Evolutionary conservation across 108 stramenopile genomes (phyloP).

Genomic region (Cyclotella choctawhatcheeana): DNA sequence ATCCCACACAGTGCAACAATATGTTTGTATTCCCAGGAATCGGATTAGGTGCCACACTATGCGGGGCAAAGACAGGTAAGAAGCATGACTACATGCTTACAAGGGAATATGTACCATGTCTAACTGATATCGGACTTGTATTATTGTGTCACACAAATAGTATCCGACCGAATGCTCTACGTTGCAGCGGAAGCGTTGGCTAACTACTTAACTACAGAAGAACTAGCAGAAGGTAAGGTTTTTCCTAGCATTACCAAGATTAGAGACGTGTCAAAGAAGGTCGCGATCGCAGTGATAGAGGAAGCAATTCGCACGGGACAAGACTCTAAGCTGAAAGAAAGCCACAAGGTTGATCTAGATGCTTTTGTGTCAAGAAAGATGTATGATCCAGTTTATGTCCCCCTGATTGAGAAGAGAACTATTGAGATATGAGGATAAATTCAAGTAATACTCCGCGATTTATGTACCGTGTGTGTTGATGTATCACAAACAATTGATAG

Average conservation of each 20-base stretch:
- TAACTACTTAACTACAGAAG: slow-evolving; percentile 80
- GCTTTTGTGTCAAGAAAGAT: slow-evolving; percentile 76
- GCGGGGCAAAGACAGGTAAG: slow-evolving; percentile 79
- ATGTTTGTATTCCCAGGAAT: slow-evolving; percentile 67
- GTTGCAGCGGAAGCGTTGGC: slow-evolving; percentile 89
- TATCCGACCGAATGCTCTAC: slow-evolving; percentile 92
- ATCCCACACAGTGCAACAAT: slow-evolving; percentile 95
- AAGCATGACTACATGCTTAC: no score
- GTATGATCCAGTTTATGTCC: slow-evolving; percentile 90
- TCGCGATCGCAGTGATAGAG: slow-evolving; percentile 90
- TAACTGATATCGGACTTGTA: no score
- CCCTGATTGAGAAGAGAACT: slow-evolving; percentile 78
- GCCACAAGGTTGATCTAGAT: slow-evolving; percentile 67
- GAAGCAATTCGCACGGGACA: slow-evolving; percentile 82
- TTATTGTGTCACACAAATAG: no score
- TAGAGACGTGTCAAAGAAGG: slow-evolving; percentile 83
- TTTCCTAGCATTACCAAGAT: slow-evolving; percentile 89
- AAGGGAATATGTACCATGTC: no score
- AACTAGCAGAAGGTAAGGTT: slow-evolving; percentile 79
- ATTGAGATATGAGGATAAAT: slow-evolving; percentile 13
- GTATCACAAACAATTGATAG: no score
- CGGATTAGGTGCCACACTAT: slow-evolving; percentile 88
- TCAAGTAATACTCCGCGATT: no score
- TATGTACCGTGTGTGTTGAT: neutral
- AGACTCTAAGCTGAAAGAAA: slow-evolving; percentile 62